phyloP scores from a whole-genome alignment of 805 yeast genomes.

The Kodamaea kaohsiungensis region DNA sequence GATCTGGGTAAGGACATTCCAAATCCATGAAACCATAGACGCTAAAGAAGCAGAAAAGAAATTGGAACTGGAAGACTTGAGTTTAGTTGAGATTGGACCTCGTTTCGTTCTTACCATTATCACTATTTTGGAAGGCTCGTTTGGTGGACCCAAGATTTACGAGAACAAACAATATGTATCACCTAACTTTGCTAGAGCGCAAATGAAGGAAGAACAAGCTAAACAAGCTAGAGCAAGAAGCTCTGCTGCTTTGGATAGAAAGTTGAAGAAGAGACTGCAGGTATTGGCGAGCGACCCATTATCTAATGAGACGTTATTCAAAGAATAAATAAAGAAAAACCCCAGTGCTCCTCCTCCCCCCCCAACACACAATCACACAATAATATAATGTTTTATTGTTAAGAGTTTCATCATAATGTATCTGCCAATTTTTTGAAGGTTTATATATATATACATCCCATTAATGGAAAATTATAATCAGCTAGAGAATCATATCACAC shows the following conservation, averaged over 20 bases:
- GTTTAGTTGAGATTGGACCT: constrained; percentile 94
- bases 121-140: constrained; percentile 91
- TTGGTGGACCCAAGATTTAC: constrained; percentile 96
- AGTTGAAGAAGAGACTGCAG: constrained; percentile 72
- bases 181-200: constrained; percentile 94
- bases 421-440: too few species aligned
- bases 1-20: constrained; percentile 94
- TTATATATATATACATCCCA: too few species aligned
- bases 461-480: too few species aligned
- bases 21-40: constrained; percentile 69
- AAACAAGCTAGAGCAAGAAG: constrained; percentile 74
- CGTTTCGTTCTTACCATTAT: constrained; percentile 91
- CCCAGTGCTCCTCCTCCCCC: too few species aligned
- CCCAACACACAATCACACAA: too few species aligned
- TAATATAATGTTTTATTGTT: too few species aligned
- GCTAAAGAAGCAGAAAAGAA: constrained; percentile 54
- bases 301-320: constrained; percentile 75
- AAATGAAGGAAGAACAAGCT: constrained; percentile 76
- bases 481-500: too few species aligned
- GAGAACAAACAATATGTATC: constrained; percentile 96
- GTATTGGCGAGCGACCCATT: constrained; percentile 80
- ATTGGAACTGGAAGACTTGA: constrained; percentile 57
- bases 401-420: too few species aligned
- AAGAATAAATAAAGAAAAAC: constrained; percentile 24
- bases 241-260: constrained; percentile 75